A percentile compares a stretch with the other conserved stretches of the same genome.
Conservation (phyloP, 2,329 filamentous ascomycete species). For the Aspergillus ochraceoroseus region DNA sequence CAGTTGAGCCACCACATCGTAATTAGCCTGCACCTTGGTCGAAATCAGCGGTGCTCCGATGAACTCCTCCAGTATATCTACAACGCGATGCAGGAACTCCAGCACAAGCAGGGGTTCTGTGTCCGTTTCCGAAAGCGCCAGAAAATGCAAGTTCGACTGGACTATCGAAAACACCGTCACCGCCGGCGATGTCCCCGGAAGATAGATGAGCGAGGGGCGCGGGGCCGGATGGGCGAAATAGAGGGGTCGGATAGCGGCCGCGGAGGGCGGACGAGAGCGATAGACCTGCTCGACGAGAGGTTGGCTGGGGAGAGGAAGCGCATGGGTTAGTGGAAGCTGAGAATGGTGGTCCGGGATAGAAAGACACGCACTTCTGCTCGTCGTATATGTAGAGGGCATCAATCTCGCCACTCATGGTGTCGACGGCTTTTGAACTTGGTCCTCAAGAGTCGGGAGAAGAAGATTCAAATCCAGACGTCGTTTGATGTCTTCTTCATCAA, state of each 20-base stretch:
- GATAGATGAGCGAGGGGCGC: constrained; percentile 79
- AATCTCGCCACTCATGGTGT: constrained; percentile 75
- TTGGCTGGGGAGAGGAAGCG: constrained; percentile 57
- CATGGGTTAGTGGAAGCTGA: constrained; percentile 18
- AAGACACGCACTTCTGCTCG: constrained; percentile 71
- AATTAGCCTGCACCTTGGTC: constrained; percentile 79
- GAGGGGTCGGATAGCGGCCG: constrained; percentile 71
- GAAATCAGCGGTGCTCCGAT: constrained; percentile 80
- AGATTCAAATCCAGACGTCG: too few relatives aligned
- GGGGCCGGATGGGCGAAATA: constrained; percentile 79
- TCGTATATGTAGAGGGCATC: constrained; percentile 97
- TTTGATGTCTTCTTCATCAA: too few relatives aligned
- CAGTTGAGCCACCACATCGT: constrained; percentile 90
- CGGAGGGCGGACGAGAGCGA: constrained; percentile 71
- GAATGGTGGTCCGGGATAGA: background rate
- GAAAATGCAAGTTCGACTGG: constrained; percentile 82
- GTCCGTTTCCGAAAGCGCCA: constrained; percentile 79
- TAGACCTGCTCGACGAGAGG: constrained; percentile 86
- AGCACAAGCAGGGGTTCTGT: constrained; percentile 83
- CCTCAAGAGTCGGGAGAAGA: too few relatives aligned
- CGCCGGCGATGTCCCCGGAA: constrained; percentile 74
- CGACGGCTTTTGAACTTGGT: constrained; percentile 22
- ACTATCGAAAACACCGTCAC: constrained; percentile 81
- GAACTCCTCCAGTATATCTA: constrained; percentile 92
- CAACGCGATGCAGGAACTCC: constrained; percentile 88